These are phyloP conservation scores for Aotearoamyces nothofagi DNA, from an alignment of 2,329 filamentous ascomycete genomes.

Conservation along the genomic window DNA sequence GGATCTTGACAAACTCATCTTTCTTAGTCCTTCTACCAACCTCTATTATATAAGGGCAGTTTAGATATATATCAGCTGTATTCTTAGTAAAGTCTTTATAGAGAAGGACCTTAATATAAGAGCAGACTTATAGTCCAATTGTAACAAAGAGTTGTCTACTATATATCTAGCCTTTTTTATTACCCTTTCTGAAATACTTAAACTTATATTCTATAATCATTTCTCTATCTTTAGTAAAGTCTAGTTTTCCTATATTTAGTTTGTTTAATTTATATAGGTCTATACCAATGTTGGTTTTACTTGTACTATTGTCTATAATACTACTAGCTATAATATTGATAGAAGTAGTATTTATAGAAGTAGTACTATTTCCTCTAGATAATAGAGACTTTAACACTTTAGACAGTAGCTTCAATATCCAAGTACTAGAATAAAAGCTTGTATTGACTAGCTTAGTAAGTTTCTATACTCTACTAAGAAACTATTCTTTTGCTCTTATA, in stretches of 20 bases:
- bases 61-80: slow-evolving; percentile 6
- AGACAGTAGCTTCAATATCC: slow-evolving; percentile 6
- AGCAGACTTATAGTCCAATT: slow-evolving; percentile 5
- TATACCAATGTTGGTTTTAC: slow-evolving; percentile 6
- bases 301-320: slow-evolving; percentile 6
- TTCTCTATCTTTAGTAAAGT: slow-evolving; percentile 7
- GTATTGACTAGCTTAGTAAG: slow-evolving; percentile 5
- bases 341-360: slow-evolving; percentile 2
- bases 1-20: slow-evolving; percentile 7
- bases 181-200: slow-evolving; percentile 7
- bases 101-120: slow-evolving; percentile 6
- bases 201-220: slow-evolving; percentile 7
- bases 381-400: slow-evolving; percentile 5
- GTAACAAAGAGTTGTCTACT: slow-evolving; percentile 13
- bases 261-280: slow-evolving; percentile 8
- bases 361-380: slow-evolving; percentile 6
- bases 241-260: slow-evolving; percentile 6
- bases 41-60: slow-evolving; percentile 5
- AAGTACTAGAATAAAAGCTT: slow-evolving; percentile 6
- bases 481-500: slow-evolving; percentile 7
- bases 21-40: slow-evolving; percentile 6
- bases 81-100: slow-evolving; percentile 7
- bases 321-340: slow-evolving; percentile 4
- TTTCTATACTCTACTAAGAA: slow-evolving; percentile 7
- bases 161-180: slow-evolving; percentile 7